Evolutionary conservation across 306 rosid genomes (phyloP), one percentile per base, ranked within the genome.

Genomic region (Castanopsis chinensis): DNA sequence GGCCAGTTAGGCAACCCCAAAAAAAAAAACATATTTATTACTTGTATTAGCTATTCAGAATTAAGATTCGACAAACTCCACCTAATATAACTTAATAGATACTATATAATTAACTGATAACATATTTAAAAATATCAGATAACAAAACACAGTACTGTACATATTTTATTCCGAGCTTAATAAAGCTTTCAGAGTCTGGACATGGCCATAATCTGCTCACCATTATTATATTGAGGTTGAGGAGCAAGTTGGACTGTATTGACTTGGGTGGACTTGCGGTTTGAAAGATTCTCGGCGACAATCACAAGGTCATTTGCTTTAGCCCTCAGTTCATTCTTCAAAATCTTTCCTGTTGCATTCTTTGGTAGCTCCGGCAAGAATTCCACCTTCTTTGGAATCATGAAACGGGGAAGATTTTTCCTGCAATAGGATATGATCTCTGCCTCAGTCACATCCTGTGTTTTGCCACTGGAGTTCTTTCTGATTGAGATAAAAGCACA

Each of bases 401-500:
- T 87, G 41, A 78, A 87, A 53, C 76, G 86, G 41, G 90, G 69
- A 78, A 87, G 45, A 25, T 87, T 87, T 57, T 71, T 81, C 25
- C 84, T 80, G 63, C 88, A 84, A 27, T 74, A 78, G 1, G 57
- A 55, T 12, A 87, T 65, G 5, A 87, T 75, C 19, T 87, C 88
- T 3, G 28, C 49, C 81, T 91, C 93, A 0, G 53, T 80, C 3
- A 74, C 72, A 5, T 37, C 64, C 0, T 9, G 5, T 21, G 17
- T 28, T 17, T 55, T 15, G 0, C 77, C 81, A n/a, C 12, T 60
- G 5, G 73, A 21, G 52, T 69, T 55, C 4, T 70, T 83, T 27
- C 54, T 89, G 5, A 89, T 7, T 0, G 91, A 80, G 2, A 94
- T 59, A 32, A 92, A 95, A 27, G 97, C 99, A 56, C 99, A 95